A percentile compares a stretch with the other conserved stretches of the same genome.
phyloP scores from a whole-genome alignment of 208 protist species.

The Acanthamoeba sp. region DNA sequence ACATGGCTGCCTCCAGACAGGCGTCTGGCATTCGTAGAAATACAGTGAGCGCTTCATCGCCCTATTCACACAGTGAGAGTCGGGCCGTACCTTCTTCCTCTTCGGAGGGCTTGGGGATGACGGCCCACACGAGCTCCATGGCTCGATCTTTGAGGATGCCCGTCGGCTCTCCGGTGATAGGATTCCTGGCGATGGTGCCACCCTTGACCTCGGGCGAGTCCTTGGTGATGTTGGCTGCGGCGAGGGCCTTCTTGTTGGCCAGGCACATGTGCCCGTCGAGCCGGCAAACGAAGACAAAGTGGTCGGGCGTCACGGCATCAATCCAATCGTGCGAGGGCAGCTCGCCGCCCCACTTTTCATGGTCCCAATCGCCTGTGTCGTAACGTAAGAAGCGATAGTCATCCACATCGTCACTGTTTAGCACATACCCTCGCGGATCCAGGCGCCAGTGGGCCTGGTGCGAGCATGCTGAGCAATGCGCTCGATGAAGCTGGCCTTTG shows the following conservation, averaged over 20 bases:
- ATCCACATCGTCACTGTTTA: too few species aligned
- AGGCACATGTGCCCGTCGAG: slow-evolving; percentile 75
- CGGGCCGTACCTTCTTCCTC: neutral
- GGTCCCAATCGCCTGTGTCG: slow-evolving; percentile 60
- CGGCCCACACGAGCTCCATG: slow-evolving; percentile 66
- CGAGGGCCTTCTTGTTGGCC: slow-evolving; percentile 62
- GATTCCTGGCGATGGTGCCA: neutral
- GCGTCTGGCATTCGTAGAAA: neutral
- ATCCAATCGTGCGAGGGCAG: slow-evolving; percentile 66
- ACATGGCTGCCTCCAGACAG: slow-evolving; percentile 28
- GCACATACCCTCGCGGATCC: slow-evolving; percentile 1
- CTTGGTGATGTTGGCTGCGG: slow-evolving; percentile 40
- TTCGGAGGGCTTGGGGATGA: neutral
- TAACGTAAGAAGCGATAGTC: neutral
- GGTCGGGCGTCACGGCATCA: slow-evolving; percentile 48
- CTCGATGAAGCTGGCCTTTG: slow-evolving; percentile 9
- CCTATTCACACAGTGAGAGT: too few species aligned
- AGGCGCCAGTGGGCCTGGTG: neutral
- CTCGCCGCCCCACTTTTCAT: slow-evolving; percentile 50
- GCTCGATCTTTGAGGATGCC: slow-evolving; percentile 73
- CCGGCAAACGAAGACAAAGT: slow-evolving; percentile 57
- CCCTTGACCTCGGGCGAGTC: slow-evolving; percentile 50
- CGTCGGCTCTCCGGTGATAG: neutral
- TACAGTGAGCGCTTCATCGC: neutral
- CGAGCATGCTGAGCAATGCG: neutral